Percentiles rank a stretch among this genome's conserved stretches.
phyloP scores from a whole-genome alignment of 1,284 basidiomycete species.

The Sanguinoderma infundibulare region DNA sequence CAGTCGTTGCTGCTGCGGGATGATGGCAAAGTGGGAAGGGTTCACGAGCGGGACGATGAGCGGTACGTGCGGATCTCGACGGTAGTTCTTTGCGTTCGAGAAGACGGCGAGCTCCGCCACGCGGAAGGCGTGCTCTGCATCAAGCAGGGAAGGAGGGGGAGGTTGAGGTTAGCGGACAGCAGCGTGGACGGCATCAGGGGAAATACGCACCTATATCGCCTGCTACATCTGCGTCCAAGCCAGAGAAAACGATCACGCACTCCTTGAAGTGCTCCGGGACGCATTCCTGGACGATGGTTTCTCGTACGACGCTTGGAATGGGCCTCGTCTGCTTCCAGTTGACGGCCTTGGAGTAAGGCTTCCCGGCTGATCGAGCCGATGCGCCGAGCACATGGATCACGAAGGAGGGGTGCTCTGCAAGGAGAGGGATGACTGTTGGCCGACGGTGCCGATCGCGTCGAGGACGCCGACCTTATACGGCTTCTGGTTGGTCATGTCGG shows the following conservation, averaged over 20 bases:
- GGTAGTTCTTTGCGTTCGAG: constrained; percentile 98
- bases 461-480: constrained; percentile 87
- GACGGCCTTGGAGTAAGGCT: constrained; percentile 78
- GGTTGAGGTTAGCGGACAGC: too few species aligned
- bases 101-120: constrained; percentile 91
- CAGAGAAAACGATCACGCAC: constrained; percentile 93
- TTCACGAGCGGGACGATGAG: constrained; percentile 98
- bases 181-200: constrained; percentile 1
- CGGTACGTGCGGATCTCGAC: constrained; percentile 93
- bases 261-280: constrained; percentile 77
- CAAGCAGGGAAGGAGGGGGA: neutral
- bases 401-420: constrained; percentile 92
- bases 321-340: constrained; percentile 91
- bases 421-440: constrained; percentile 91
- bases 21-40: constrained; percentile 83
- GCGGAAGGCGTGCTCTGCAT: constrained; percentile 85
- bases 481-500: constrained; percentile 36
- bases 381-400: constrained; percentile 88
- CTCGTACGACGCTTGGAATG: constrained; percentile 73
- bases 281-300: constrained; percentile 83
- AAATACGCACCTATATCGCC: constrained; percentile 87
- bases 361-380: constrained; percentile 87
- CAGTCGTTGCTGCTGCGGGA: constrained; percentile 80
- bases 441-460: constrained; percentile 96
- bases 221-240: constrained; percentile 93